Conservation (phyloP, 768 basidiomycete species). For the Pleurotus eryngii region DNA sequence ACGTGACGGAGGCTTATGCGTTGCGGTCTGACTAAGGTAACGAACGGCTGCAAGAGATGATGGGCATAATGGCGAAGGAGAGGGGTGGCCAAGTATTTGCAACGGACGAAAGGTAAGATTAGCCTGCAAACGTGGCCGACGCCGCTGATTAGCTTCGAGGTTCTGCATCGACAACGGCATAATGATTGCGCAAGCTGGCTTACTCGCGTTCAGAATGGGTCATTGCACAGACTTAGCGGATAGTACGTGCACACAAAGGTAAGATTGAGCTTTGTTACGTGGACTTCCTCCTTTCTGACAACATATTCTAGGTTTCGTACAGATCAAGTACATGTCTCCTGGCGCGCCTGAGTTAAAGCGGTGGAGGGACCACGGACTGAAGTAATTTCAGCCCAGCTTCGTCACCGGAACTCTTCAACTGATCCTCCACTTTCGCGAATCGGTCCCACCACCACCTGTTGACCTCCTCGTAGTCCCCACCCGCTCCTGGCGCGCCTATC, state of each 20-base stretch:
- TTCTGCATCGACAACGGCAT: slow-evolving; percentile 99
- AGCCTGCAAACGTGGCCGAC: background rate
- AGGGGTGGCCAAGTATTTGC: slow-evolving; percentile 88
- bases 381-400: slow-evolving; percentile 49
- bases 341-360: slow-evolving; percentile 56
- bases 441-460: slow-evolving; percentile 83
- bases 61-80: slow-evolving; percentile 95
- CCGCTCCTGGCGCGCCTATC: slow-evolving; percentile 28
- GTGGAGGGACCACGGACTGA: slow-evolving; percentile 44
- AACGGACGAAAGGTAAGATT: slow-evolving; percentile 83
- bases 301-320: slow-evolving; percentile 75
- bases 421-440: slow-evolving; percentile 43
- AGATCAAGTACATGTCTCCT: slow-evolving; percentile 89
- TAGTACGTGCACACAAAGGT: slow-evolving; percentile 93
- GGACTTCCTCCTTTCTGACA: background rate
- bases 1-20: background rate
- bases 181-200: slow-evolving; percentile 98
- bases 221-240: slow-evolving; percentile 70
- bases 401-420: slow-evolving; percentile 39
- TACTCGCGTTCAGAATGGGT: slow-evolving; percentile 91
- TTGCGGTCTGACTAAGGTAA: slow-evolving; percentile 56
- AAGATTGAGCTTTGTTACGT: slow-evolving; percentile 13
- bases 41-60: slow-evolving; percentile 94
- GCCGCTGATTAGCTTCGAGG: slow-evolving; percentile 34
- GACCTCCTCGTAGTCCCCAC: slow-evolving; percentile 45